Base-by-base conservation (phyloP, 2,329 filamentous ascomycete genomes). In the Paramyrothecium roridum region DNA sequence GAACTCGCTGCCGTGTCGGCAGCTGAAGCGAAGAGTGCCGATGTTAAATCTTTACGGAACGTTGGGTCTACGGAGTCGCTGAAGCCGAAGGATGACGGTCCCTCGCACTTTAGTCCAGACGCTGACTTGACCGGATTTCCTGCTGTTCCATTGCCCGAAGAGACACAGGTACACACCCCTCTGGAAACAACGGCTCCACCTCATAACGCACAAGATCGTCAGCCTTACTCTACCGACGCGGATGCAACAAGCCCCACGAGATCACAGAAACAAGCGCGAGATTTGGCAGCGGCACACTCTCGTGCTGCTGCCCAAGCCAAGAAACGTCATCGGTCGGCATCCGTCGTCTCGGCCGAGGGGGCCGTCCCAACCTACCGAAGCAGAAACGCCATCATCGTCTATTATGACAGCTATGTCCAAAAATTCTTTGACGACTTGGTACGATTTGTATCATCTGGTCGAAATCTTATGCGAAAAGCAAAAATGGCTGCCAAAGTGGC, bases 341-440 rank as follows among this genome's bases (percentile, higher is more conserved):
- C 82, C 0, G 72, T 84, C 61, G 62, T 79, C 52, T 84, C 80
- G 46, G 75, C 71, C 37, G 74, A 75, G 40, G 79, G 82, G 12
- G 68, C 73, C 2, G 68, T 77, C 1, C 70, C 76, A 12, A 83
- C 85, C 58, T 89, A 88, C 68, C 85, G 89, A 54, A 86, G 85
- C 3, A 84, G 88, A 61, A 87, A 81, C 55, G 89, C 91, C 80
- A 87, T 93, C 45, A 87, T 95, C 45, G 89, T 97, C n/a, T 93
- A 91, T 72, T 97, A 97, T 68, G 93, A 97, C 68, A 90, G 89
- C 62, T 87, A 91, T 58, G 87, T 96, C 3, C 92, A 97, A 68
- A 85, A 85, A 52, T 85, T 88, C 43, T 91, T 97, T 61, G 92
- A 96, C 64, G 81, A 88, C 54, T 76, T 96, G 51, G 92, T 96